Conservation (phyloP, 495 filamentous ascomycete species). For the Podospora comata region DNA sequence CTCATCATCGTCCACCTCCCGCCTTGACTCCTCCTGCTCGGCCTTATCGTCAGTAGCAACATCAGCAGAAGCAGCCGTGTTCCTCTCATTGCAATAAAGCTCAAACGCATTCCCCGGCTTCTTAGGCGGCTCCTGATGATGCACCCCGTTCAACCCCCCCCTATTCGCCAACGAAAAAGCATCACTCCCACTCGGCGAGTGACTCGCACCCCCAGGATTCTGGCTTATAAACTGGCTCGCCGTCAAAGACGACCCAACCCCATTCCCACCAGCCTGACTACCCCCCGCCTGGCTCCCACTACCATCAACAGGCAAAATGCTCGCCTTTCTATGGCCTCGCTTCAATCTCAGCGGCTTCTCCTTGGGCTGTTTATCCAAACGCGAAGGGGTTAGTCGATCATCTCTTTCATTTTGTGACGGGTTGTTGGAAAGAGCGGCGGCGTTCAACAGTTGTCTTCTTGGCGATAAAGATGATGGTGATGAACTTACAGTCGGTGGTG, state of each 20-base stretch:
- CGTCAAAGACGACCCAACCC: constrained; percentile 17
- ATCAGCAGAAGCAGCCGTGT: constrained; percentile 20
- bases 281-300: not conserved
- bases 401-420: not conserved
- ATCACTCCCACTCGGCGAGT: constrained; percentile 47
- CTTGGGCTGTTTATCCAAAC: constrained; percentile 59
- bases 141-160: constrained; percentile 27
- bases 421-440: constrained; percentile 9
- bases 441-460: constrained; percentile 1
- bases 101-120: constrained; percentile 50
- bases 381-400: constrained; percentile 10
- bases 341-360: constrained; percentile 89
- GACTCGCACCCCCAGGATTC: constrained; percentile 32
- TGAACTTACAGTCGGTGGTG: constrained; percentile 63
- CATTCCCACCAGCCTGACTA: not conserved
- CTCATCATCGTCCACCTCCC: constrained; percentile 39
- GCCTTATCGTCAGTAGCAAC: constrained; percentile 33
- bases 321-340: constrained; percentile 63
- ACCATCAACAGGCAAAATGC: constrained; percentile 37
- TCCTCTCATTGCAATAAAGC: constrained; percentile 48
- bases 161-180: constrained; percentile 38
- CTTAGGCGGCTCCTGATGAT: constrained; percentile 33
- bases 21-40: constrained; percentile 21
- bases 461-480: constrained; percentile 13
- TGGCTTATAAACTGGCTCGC: constrained; percentile 45